Conservation (phyloP, 2,329 filamentous ascomycete species). For the Chrysosporium keratinophilum region DNA sequence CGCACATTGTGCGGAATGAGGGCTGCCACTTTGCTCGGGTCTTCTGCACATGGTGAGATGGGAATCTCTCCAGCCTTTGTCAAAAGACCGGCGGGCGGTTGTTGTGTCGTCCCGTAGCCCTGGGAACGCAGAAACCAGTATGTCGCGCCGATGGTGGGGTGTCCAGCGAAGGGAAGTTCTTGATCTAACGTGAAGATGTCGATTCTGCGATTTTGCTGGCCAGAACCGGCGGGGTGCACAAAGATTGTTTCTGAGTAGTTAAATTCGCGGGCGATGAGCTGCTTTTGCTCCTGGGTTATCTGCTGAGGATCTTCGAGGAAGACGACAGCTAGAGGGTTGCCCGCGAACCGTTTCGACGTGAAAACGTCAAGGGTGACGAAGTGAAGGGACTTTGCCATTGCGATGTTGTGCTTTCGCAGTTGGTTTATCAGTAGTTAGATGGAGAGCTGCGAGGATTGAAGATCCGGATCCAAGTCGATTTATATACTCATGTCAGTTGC, state of each 20-base stretch:
- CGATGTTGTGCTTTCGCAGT: background rate
- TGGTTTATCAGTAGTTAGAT: background rate
- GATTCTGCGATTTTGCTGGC: conserved; percentile 42
- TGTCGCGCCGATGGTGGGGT: conserved; percentile 51
- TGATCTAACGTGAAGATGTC: conserved; percentile 49
- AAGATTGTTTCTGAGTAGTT: conserved; percentile 57
- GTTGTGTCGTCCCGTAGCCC: conserved; percentile 4
- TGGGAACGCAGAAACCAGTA: conserved; percentile 33
- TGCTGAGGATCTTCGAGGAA: conserved; percentile 35
- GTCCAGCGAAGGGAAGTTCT: conserved; percentile 54
- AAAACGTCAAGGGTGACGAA: conserved; percentile 37
- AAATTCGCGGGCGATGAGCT: conserved; percentile 51
- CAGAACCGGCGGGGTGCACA: conserved; percentile 40
- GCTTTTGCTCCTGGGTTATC: conserved; percentile 46
- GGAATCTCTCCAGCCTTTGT: conserved; percentile 39
- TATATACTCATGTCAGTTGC: background rate
- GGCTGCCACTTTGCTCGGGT: conserved; percentile 44
- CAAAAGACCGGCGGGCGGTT: conserved; percentile 16
- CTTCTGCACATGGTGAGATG: conserved; percentile 26
- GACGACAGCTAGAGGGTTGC: conserved; percentile 54
- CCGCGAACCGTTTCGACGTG: conserved; percentile 34
- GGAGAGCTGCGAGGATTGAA: background rate
- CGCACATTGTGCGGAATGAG: conserved; percentile 58
- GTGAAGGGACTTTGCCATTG: conserved; percentile 23
- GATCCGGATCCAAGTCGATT: background rate